These are phyloP conservation scores for Globisporangium nodosum DNA, from an alignment of 352 stramenopile genomes.

Conservation along the genomic window DNA sequence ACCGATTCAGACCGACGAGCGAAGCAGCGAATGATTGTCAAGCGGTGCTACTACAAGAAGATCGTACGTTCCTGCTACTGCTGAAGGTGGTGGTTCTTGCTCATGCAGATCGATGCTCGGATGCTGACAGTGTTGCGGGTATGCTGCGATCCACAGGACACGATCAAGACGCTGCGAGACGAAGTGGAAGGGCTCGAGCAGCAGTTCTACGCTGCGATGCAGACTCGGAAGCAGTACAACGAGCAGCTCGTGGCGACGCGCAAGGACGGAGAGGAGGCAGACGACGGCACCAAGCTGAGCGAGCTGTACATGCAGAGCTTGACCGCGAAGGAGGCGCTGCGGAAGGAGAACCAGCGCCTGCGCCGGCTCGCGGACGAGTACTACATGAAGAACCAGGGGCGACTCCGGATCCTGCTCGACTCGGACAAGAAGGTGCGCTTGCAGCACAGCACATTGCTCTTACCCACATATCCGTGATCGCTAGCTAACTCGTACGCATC, in stretches of 20 bases:
- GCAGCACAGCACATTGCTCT: background rate
- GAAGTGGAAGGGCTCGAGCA: constrained; percentile 37
- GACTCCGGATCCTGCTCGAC: constrained; percentile 52
- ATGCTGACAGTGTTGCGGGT: background rate
- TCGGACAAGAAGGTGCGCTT: constrained; percentile 39
- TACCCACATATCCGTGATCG: background rate
- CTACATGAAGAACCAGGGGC: constrained; percentile 78
- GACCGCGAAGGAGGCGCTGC: constrained; percentile 46
- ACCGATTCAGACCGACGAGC: constrained; percentile 49
- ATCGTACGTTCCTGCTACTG: constrained; percentile 36
- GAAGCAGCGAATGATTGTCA: constrained; percentile 69
- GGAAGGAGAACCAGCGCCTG: constrained; percentile 60
- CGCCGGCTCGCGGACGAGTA: constrained; percentile 59
- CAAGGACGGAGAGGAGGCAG: constrained; percentile 8
- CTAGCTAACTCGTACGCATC: background rate
- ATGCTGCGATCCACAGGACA: constrained; percentile 30
- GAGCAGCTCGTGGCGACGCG: constrained; percentile 15
- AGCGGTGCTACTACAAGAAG: constrained; percentile 78
- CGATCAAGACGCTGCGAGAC: constrained; percentile 54
- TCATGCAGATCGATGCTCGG: too few species aligned
- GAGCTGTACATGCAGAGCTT: constrained; percentile 39
- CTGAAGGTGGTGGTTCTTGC: background rate
- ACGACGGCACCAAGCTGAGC: constrained; percentile 18
- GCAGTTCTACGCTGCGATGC: constrained; percentile 31
- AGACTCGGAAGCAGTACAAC: constrained; percentile 26